Conservation (phyloP, 1,284 basidiomycete species). For the Microbotryum lychnidis-dioicae region DNA sequence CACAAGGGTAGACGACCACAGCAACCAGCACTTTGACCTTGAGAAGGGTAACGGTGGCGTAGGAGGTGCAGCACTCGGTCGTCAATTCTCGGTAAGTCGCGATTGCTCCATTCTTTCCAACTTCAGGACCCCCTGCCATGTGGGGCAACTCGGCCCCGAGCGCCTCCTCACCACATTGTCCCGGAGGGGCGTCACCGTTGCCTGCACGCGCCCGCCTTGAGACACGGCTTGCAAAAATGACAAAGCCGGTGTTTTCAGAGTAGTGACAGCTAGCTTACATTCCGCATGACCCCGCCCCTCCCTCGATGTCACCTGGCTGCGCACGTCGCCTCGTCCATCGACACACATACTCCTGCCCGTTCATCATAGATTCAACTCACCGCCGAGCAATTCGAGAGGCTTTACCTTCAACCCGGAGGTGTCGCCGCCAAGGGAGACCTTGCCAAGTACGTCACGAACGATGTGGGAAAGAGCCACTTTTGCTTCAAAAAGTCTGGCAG, state of each 20-base stretch:
- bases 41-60: not conserved
- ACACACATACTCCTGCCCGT: too few species aligned
- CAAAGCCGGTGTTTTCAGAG: not conserved
- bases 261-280: not conserved
- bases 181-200: not conserved
- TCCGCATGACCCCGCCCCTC: too few species aligned
- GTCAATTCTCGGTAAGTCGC: conserved; percentile 18
- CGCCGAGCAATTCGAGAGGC: conserved; percentile 28
- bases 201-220: not conserved
- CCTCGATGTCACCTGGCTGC: too few species aligned
- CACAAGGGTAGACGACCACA: too few species aligned
- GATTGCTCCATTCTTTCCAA: not conserved
- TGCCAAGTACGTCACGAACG: not conserved
- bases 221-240: not conserved
- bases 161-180: not conserved
- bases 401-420: conserved; percentile 33
- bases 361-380: conserved; percentile 7
- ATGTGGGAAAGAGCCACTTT: conserved; percentile 10
- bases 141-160: not conserved
- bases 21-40: conserved; percentile 11
- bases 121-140: not conserved
- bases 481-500: conserved; percentile 16
- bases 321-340: too few species aligned
- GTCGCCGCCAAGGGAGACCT: conserved; percentile 31
- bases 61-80: conserved; percentile 14